Percentiles rank a stretch among this genome's conserved stretches.
Conservation (phyloP, 2,329 filamentous ascomycete species). For the Scleromitrula shiraiana region DNA sequence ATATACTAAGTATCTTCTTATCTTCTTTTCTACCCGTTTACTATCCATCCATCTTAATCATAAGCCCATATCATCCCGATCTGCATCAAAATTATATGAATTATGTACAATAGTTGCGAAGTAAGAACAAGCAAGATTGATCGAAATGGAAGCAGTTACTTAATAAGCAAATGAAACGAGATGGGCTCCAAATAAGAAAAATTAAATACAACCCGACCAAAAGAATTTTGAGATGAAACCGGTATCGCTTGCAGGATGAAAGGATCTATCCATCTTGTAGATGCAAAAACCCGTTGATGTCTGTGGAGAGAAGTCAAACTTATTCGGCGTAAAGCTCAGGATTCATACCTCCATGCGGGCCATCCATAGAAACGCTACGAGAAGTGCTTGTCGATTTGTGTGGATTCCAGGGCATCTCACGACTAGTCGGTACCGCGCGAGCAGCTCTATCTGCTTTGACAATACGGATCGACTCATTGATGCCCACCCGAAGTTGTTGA, state of each 20-base stretch:
- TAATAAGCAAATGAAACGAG: neutral
- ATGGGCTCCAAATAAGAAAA: no score
- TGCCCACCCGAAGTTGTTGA: constrained; percentile 22
- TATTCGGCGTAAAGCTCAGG: constrained; percentile 14
- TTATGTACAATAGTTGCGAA: neutral
- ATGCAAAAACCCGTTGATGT: neutral
- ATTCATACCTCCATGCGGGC: constrained; percentile 19
- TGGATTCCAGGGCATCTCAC: constrained; percentile 10
- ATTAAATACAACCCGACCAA: no score
- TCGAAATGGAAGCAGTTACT: neutral
- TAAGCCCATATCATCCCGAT: no score
- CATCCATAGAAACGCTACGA: constrained; percentile 5
- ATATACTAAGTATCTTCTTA: no score
- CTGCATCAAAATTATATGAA: no score
- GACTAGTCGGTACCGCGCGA: constrained; percentile 6
- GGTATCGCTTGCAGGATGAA: no score
- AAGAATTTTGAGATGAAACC: no score
- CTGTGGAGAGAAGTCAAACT: neutral
- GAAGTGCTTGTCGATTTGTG: constrained; percentile 8
- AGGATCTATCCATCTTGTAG: neutral
- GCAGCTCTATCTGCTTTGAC: constrained; percentile 5
- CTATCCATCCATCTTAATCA: neutral
- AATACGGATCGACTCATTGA: constrained; percentile 21
- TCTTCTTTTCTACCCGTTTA: no score
- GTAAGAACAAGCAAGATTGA: neutral